Conservation (phyloP, 176 grass and related monocot species). For the Bolboschoenus planiculmis region DNA sequence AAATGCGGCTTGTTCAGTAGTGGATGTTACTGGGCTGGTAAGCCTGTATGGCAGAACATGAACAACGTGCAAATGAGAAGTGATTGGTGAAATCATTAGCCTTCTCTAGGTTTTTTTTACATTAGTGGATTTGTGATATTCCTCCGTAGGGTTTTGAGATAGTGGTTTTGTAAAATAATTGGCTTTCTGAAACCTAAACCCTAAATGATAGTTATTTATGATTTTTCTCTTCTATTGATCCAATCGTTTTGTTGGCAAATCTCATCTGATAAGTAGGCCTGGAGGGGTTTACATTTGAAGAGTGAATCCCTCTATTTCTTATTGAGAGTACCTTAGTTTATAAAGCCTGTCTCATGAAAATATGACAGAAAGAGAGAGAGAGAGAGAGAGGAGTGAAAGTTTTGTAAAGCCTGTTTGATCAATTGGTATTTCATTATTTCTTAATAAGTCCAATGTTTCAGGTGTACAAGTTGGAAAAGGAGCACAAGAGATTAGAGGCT, state of each 20-base stretch:
- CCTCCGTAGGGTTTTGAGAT: neutral
- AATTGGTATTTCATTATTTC: neutral
- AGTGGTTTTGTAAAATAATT: neutral
- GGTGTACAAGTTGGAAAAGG: constrained; percentile 67
- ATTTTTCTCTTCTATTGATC: neutral
- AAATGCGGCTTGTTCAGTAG: neutral
- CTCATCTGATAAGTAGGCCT: neutral
- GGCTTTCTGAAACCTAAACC: neutral
- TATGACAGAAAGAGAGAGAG: neutral
- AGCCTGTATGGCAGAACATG: neutral
- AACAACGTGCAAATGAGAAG: neutral
- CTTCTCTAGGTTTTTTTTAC: neutral
- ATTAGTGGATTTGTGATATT: neutral
- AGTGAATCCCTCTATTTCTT: neutral
- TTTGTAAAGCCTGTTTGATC: neutral
- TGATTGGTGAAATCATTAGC: neutral
- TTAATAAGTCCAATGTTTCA: constrained; percentile 2
- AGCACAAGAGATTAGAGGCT: constrained; percentile 68
- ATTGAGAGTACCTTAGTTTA: neutral
- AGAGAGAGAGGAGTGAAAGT: neutral
- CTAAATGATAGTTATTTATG: neutral
- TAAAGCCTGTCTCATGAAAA: neutral
- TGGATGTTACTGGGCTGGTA: neutral
- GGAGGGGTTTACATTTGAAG: neutral
- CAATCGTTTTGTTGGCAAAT: neutral